phyloP scores from a whole-genome alignment of 768 basidiomycete species.

The Pleurotus tuoliensis region DNA sequence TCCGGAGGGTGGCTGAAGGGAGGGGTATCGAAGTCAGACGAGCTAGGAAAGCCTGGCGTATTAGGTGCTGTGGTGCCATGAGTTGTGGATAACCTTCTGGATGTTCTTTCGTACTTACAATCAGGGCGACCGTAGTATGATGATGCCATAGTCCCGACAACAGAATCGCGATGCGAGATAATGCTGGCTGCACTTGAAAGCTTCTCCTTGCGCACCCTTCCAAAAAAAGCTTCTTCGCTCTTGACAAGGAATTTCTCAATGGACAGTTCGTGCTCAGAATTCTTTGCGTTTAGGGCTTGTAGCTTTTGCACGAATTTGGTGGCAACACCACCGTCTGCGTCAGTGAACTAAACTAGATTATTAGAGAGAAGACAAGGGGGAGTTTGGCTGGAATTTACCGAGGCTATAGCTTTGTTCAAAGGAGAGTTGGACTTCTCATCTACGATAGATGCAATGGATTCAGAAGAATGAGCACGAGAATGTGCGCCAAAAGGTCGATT shows the following conservation, averaged over 20 bases:
- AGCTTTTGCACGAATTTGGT: constrained; percentile 86
- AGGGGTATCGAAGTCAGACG: constrained; percentile 37
- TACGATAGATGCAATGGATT: constrained; percentile 87
- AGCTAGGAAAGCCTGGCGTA: constrained; percentile 39
- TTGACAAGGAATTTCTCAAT: constrained; percentile 90
- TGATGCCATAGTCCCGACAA: constrained; percentile 71
- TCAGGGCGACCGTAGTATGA: constrained; percentile 69
- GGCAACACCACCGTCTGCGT: constrained; percentile 89
- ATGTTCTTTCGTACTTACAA: constrained; percentile 48
- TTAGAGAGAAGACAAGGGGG: background rate
- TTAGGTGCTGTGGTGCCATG: constrained; percentile 40
- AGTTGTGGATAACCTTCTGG: background rate
- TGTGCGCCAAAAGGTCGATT: constrained; percentile 75
- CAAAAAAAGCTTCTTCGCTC: constrained; percentile 92
- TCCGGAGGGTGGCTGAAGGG: constrained; percentile 46
- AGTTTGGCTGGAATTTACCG: constrained; percentile 40
- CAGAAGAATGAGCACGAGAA: constrained; percentile 80
- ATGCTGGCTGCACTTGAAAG: constrained; percentile 78
- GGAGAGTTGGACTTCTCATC: constrained; percentile 91
- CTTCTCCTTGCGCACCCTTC: constrained; percentile 85
- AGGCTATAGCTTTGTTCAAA: constrained; percentile 88
- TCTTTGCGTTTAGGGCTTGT: constrained; percentile 72
- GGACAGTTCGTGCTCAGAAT: constrained; percentile 87
- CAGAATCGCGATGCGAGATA: constrained; percentile 72
- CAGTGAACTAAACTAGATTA: constrained; percentile 68